A percentile compares a stretch with the other conserved stretches of the same genome.
These are phyloP conservation scores for Stagonosporopsis vannaccii DNA, from an alignment of 2,329 filamentous ascomycete species.

Conservation along the genomic window DNA sequence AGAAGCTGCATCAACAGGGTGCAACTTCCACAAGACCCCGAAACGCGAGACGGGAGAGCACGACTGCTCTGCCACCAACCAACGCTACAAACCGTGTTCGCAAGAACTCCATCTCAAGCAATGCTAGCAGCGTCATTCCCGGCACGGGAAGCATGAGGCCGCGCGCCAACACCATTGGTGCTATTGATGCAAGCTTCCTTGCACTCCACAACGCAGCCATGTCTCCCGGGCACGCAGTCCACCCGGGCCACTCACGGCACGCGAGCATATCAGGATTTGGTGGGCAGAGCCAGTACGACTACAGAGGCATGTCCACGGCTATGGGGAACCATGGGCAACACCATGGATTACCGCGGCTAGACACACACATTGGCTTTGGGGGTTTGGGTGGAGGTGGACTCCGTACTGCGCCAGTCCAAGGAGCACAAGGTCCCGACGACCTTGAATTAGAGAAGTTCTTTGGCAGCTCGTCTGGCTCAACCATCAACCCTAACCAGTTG, in stretches of 20 bases:
- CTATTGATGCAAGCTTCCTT: constrained; percentile 78
- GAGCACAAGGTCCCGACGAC: constrained; percentile 63
- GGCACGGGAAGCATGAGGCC: constrained; percentile 75
- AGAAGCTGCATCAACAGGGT: constrained; percentile 95
- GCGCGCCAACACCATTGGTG: constrained; percentile 93
- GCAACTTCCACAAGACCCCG: constrained; percentile 86
- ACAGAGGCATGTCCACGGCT: constrained; percentile 74
- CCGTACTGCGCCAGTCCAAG: constrained; percentile 74
- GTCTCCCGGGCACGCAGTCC: constrained; percentile 58
- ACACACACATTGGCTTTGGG: constrained; percentile 79
- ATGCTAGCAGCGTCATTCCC: constrained; percentile 56
- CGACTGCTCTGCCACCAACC: constrained; percentile 71
- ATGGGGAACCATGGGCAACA: constrained; percentile 70
- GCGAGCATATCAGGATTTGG: constrained; percentile 74
- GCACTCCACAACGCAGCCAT: constrained; percentile 63
- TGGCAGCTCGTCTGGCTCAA: constrained; percentile 62
- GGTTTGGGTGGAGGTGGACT: constrained; percentile 70
- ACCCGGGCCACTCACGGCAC: constrained; percentile 70
- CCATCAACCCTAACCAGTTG: constrained; percentile 71
- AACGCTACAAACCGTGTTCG: constrained; percentile 76
- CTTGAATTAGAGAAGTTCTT: constrained; percentile 77
- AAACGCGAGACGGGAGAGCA: constrained; percentile 85
- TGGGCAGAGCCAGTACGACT: constrained; percentile 65
- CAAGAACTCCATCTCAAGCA: constrained; percentile 86
- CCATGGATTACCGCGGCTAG: constrained; percentile 79